These are phyloP conservation scores for Sporothrix globosa DNA, from an alignment of 2,329 filamentous ascomycete species.

Conservation along the genomic window DNA sequence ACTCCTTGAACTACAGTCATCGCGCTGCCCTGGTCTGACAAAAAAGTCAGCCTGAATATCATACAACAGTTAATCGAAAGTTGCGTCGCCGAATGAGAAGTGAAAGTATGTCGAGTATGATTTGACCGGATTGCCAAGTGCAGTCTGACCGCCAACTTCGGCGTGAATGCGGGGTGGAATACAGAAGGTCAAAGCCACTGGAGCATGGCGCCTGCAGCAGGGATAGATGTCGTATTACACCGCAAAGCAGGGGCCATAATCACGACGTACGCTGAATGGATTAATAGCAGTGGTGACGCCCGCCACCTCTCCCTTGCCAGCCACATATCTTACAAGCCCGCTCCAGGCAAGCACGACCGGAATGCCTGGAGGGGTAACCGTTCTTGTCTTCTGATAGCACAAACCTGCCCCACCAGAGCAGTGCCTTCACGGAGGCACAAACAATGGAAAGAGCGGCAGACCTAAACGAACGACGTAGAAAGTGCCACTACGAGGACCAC, in stretches of 20 bases:
- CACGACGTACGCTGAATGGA: no score
- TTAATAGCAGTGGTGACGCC: neutral
- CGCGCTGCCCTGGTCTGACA: no score
- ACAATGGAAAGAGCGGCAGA: neutral
- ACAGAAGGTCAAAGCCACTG: neutral
- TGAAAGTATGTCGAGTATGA: no score
- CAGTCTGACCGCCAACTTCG: neutral
- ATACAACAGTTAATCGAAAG: no score
- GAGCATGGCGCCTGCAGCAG: neutral
- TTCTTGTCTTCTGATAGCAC: slow-evolving; percentile 11
- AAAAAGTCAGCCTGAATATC: no score
- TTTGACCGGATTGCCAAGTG: no score
- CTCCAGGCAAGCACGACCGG: slow-evolving; percentile 3
- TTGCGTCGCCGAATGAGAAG: no score
- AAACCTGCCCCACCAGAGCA: slow-evolving; percentile 16
- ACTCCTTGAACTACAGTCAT: no score
- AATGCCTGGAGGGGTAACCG: slow-evolving; percentile 17
- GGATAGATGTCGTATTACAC: neutral
- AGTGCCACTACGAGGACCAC: no score
- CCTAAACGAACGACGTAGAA: neutral
- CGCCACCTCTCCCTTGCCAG: neutral
- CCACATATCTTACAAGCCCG: neutral
- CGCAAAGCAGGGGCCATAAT: slow-evolving; percentile 15
- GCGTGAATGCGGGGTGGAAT: slow-evolving; percentile 14
- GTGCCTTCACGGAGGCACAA: neutral